Conservation (phyloP, 78 protist genomes). For the Diacronema lutheri region DNA sequence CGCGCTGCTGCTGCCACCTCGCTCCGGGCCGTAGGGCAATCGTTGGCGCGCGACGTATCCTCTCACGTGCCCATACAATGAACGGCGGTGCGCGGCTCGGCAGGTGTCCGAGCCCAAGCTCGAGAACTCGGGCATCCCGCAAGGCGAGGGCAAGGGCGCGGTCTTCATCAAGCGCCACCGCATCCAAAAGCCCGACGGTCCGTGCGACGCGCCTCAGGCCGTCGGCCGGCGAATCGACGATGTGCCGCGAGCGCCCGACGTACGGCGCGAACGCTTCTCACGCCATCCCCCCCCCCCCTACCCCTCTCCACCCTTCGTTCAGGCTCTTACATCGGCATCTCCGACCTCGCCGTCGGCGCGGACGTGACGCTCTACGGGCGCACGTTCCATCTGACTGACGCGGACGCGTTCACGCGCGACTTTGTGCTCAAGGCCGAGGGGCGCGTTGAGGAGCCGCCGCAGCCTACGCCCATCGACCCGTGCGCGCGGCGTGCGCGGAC, state of each 20-base stretch:
- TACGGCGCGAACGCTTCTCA: too few species aligned
- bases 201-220: too few species aligned
- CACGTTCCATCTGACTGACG: slow-evolving; percentile 34
- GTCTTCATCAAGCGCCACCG: slow-evolving; percentile 48
- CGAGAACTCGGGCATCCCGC: slow-evolving; percentile 55
- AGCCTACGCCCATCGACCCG: background rate
- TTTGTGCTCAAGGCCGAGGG: background rate
- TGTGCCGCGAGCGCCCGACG: too few species aligned
- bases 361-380: slow-evolving; percentile 42
- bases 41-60: too few species aligned
- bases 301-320: too few species aligned
- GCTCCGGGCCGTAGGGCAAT: too few species aligned
- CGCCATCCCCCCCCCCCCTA: too few species aligned
- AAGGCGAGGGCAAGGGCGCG: slow-evolving; percentile 30
- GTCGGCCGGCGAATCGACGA: too few species aligned
- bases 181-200: slow-evolving; percentile 26
- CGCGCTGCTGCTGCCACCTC: too few species aligned
- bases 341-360: slow-evolving; percentile 54
- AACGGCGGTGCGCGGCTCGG: too few species aligned
- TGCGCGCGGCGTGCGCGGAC: too few species aligned
- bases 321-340: background rate
- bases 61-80: too few species aligned
- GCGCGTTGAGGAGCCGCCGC: background rate
- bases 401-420: slow-evolving; percentile 54
- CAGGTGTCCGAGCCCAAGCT: slow-evolving; percentile 34